phyloP scores from a whole-genome alignment of 2,329 filamentous ascomycete species.

The Beauveria brongniartii region DNA sequence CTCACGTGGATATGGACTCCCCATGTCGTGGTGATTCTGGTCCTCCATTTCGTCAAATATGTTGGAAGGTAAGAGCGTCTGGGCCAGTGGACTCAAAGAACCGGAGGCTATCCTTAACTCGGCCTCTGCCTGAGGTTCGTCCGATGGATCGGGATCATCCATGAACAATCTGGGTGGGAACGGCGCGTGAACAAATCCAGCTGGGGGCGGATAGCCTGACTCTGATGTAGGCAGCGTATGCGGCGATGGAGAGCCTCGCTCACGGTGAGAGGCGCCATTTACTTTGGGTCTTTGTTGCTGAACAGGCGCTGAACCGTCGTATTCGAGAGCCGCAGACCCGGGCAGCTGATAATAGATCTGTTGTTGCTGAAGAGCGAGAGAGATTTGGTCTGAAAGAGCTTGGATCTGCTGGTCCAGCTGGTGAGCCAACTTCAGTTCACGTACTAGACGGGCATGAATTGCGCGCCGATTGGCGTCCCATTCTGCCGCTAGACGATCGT shows the following conservation, averaged over 20 bases:
- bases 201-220: slow-evolving; percentile 38
- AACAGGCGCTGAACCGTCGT: slow-evolving; percentile 32
- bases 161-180: slow-evolving; percentile 47
- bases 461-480: slow-evolving; percentile 48
- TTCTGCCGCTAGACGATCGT: slow-evolving; percentile 43
- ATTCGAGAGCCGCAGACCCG: slow-evolving; percentile 38
- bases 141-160: slow-evolving; percentile 26
- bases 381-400: slow-evolving; percentile 39
- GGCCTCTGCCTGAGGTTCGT: slow-evolving; percentile 47
- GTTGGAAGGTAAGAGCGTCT: slow-evolving; percentile 63
- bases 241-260: slow-evolving; percentile 30
- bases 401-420: slow-evolving; percentile 39
- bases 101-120: slow-evolving; percentile 56
- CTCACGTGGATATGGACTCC: slow-evolving; percentile 27
- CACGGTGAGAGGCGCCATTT: slow-evolving; percentile 40
- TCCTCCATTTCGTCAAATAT: slow-evolving; percentile 56
- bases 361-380: slow-evolving; percentile 32
- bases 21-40: slow-evolving; percentile 38
- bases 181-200: slow-evolving; percentile 45
- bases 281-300: slow-evolving; percentile 41
- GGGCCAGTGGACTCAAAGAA: slow-evolving; percentile 69
- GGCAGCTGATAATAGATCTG: slow-evolving; percentile 39
- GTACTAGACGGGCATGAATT: slow-evolving; percentile 40
- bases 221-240: slow-evolving; percentile 30
- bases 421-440: slow-evolving; percentile 39